Conservation (phyloP, 768 basidiomycete species). For the Kwoniella dejecticola region DNA sequence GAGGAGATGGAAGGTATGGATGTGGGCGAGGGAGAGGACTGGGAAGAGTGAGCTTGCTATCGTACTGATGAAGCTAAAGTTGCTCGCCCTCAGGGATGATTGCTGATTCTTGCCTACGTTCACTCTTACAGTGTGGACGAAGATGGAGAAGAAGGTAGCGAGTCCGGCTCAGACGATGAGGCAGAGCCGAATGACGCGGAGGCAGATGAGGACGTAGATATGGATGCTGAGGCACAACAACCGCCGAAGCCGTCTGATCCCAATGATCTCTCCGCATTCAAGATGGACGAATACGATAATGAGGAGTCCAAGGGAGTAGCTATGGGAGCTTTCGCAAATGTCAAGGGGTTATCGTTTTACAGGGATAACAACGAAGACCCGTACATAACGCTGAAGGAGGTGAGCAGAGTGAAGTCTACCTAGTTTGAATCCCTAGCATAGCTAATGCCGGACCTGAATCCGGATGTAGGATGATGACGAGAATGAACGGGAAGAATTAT, state of each 20-base stretch:
- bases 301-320: conserved; percentile 61
- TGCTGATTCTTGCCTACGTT: not conserved
- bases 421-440: too few species aligned
- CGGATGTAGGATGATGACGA: conserved; percentile 63
- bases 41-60: conserved; percentile 81
- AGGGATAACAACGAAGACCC: conserved; percentile 91
- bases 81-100: not conserved
- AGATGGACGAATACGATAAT: conserved; percentile 88
- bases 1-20: conserved; percentile 73
- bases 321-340: conserved; percentile 82
- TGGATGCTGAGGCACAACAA: conserved; percentile 48
- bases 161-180: conserved; percentile 59
- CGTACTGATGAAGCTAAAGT: not conserved
- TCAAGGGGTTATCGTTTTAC: conserved; percentile 92
- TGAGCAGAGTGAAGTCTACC: conserved; percentile 57
- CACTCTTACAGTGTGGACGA: conserved; percentile 3
- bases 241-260: conserved; percentile 55
- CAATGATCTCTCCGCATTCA: conserved; percentile 81
- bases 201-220: conserved; percentile 56
- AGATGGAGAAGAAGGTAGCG: conserved; percentile 38
- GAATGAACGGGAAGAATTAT: conserved; percentile 84
- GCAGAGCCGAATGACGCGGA: conserved; percentile 60
- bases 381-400: conserved; percentile 93
- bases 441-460: too few species aligned
- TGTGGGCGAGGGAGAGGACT: conserved; percentile 71